Evolutionary conservation across 2,329 filamentous ascomycete genomes (phyloP), one percentile per base, ranked within the genome.

Genomic region (Lecanicillium sp.): DNA sequence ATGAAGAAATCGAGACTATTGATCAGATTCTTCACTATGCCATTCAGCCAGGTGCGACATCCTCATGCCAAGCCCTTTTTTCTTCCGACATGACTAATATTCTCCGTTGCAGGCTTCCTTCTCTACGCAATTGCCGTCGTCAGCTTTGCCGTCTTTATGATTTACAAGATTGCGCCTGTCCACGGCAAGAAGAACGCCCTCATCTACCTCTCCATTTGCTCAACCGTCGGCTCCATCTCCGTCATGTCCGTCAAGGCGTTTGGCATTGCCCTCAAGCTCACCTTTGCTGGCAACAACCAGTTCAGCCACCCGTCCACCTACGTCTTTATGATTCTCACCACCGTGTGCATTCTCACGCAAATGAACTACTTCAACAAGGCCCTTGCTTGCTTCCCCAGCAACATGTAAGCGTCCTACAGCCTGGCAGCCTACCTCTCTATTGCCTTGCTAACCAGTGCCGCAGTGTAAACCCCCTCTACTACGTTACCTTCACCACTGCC

Each of bases 341-440:
- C 74, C 3, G 87, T 96, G 47, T 98, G 92, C 69, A 97, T 98
- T 57, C 62, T 98, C 49, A 96, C 89, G 8, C 92, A 98, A 71
- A 97, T 98, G 92, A 98, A 98, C 64, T 98, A 98, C 64, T 95
- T 98, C 66, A 98, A 98, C 72, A 98, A 98, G 65, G 92, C 92
- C 7, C 69, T 98, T 44, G 94, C 87, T 61, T 88, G 94, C 55
- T 98, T 97, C 65, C 90, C 87, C 20, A 96, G 92, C 22, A 95
- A 94, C 52, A 94, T 98, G 89, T 95, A 74, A 60, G 85, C 69
- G 17, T 32, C 20, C 25, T n/a, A n/a, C n/a, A 29, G 10, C 14
- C 8, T 15, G 13, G n/a, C n/a, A 25, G 30, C 3, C 11, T 13
- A 25, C 13, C 20, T n/a, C 6, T 10, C 8, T 12, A 11, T 17